Conservation (phyloP, 352 stramenopile species). For the Pythium biforme region DNA sequence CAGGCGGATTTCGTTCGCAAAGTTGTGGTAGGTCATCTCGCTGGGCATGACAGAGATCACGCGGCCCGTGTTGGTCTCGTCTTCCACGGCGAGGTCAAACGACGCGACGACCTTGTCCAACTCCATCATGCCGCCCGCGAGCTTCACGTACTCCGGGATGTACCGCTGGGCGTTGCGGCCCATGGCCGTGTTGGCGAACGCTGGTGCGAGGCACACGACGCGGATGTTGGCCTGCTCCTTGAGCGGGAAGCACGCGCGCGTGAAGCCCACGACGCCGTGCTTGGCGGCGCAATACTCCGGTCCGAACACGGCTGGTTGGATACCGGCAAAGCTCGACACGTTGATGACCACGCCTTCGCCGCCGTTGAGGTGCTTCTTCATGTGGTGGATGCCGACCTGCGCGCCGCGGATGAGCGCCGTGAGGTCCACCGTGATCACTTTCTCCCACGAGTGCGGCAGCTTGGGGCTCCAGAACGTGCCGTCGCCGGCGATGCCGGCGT, state of each 20-base stretch:
- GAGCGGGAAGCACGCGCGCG: constrained; percentile 53
- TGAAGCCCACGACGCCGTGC: constrained; percentile 67
- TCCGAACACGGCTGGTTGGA: constrained; percentile 48
- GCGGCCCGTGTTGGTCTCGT: constrained; percentile 55
- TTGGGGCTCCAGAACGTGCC: constrained; percentile 44
- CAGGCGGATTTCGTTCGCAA: constrained; percentile 56
- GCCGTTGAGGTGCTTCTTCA: constrained; percentile 54
- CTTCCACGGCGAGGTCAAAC: constrained; percentile 44
- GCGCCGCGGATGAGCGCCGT: constrained; percentile 68
- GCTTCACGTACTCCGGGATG: constrained; percentile 43
- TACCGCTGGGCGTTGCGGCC: constrained; percentile 35
- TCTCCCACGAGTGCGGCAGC: constrained; percentile 44
- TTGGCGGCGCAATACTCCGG: constrained; percentile 74
- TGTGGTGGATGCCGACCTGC: constrained; percentile 57
- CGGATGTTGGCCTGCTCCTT: constrained; percentile 68
- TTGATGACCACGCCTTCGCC: constrained; percentile 70
- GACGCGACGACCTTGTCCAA: constrained; percentile 47
- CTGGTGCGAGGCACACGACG: constrained; percentile 63
- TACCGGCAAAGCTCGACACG: constrained; percentile 57
- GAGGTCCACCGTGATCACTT: constrained; percentile 67
- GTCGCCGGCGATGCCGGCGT: constrained; percentile 64
- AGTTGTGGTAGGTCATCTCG: constrained; percentile 54
- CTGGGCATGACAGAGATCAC: constrained; percentile 43
- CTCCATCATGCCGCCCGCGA: constrained; percentile 41
- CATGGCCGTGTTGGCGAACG: constrained; percentile 66